A percentile compares a stretch with the other conserved stretches of the same genome.
Evolutionary conservation across 1,139 yeast genomes (phyloP).

Genomic region (Sugiyamaella xylanicola): DNA sequence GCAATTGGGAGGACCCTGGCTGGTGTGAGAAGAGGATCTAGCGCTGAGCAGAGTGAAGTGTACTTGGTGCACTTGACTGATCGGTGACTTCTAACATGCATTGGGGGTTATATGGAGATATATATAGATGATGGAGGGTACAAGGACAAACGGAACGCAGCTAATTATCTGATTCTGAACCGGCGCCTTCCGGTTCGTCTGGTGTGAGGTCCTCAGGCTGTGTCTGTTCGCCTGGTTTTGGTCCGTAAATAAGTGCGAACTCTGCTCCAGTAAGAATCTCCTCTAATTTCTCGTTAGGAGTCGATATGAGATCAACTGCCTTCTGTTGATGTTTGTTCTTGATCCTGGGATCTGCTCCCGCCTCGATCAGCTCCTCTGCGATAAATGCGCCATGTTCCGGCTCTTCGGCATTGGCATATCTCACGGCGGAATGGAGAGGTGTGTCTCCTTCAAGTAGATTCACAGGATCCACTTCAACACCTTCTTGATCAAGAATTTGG

Average conservation of each 20-base stretch:
- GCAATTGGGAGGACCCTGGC: too few species aligned
- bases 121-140: not conserved
- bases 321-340: conserved; percentile 62
- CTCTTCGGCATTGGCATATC: conserved; percentile 65
- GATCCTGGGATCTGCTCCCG: conserved; percentile 81
- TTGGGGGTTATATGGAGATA: conserved; percentile 2
- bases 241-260: conserved; percentile 53
- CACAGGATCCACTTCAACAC: conserved; percentile 83
- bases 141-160: not conserved
- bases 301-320: conserved; percentile 69
- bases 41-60: not conserved
- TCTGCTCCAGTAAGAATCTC: conserved; percentile 80
- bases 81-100: conserved; percentile 14
- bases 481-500: conserved; percentile 78
- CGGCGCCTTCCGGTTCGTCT: conserved; percentile 16
- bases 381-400: conserved; percentile 85
- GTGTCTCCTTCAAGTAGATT: conserved; percentile 78
- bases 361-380: conserved; percentile 80
- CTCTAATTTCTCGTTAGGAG: conserved; percentile 55
- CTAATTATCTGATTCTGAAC: conserved; percentile 26
- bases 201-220: conserved; percentile 17
- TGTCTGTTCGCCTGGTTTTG: conserved; percentile 27
- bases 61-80: too few species aligned
- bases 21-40: too few species aligned
- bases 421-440: conserved; percentile 85